A percentile compares a stretch with the other conserved stretches of the same genome.
Evolutionary conservation across 768 basidiomycete genomes (phyloP).

Genomic region (Hygrocybe punicea): DNA sequence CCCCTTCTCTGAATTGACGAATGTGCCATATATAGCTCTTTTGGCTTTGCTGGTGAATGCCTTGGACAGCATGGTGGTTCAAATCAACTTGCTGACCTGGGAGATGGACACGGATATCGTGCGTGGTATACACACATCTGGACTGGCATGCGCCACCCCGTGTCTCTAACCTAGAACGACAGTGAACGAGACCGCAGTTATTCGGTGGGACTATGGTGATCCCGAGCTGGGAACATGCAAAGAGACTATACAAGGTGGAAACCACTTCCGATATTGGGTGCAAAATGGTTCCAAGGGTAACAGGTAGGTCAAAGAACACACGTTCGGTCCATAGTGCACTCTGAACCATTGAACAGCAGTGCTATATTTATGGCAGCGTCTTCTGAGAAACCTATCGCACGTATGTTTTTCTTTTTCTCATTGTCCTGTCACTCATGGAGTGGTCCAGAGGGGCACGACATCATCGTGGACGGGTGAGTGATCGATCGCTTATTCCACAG

Average conservation of each 20-base stretch:
- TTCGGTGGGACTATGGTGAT: slow-evolving; percentile 83
- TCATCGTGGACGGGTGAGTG: slow-evolving; percentile 57
- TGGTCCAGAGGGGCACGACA: slow-evolving; percentile 57
- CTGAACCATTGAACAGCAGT: slow-evolving; percentile 40
- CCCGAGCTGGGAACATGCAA: slow-evolving; percentile 77
- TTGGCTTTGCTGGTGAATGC: slow-evolving; percentile 75
- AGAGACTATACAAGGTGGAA: slow-evolving; percentile 82
- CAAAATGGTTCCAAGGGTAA: slow-evolving; percentile 66
- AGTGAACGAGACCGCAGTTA: slow-evolving; percentile 82
- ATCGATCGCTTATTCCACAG: not conserved
- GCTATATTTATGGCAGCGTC: slow-evolving; percentile 75
- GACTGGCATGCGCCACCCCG: slow-evolving; percentile 5
- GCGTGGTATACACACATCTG: slow-evolving; percentile 24
- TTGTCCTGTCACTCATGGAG: slow-evolving; percentile 3
- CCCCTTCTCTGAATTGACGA: not conserved
- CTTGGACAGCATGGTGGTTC: slow-evolving; percentile 75
- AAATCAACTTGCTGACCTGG: slow-evolving; percentile 71
- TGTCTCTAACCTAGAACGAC: not conserved
- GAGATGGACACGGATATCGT: slow-evolving; percentile 77
- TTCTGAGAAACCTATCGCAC: slow-evolving; percentile 62
- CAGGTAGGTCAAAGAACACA: slow-evolving; percentile 40
- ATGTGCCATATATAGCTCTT: slow-evolving; percentile 45
- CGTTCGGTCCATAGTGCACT: not conserved
- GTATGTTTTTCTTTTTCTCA: slow-evolving; percentile 34
- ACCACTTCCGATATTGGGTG: slow-evolving; percentile 86